phyloP scores from a whole-genome alignment of 768 basidiomycete genomes.

The Austroboletus festivus region DNA sequence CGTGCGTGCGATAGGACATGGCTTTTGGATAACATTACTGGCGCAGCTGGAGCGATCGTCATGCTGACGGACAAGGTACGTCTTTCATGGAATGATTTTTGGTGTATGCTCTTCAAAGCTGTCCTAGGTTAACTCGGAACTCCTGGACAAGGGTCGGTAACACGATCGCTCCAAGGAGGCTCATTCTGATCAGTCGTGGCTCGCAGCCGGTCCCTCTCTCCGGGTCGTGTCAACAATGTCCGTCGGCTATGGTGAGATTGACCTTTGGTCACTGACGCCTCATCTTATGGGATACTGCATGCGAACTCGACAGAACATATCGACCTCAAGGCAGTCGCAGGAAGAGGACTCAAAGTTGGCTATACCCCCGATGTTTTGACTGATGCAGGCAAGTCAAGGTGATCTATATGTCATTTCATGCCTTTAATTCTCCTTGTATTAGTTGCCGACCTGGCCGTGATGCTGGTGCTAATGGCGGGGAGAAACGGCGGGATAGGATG shows the following conservation, averaged over 20 bases:
- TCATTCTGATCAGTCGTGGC: background rate
- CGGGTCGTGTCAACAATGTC: slow-evolving; percentile 92
- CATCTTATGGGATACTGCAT: too few relatives aligned
- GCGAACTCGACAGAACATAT: slow-evolving; percentile 77
- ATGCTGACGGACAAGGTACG: slow-evolving; percentile 71
- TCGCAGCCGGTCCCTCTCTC: slow-evolving; percentile 66
- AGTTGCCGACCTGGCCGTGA: slow-evolving; percentile 89
- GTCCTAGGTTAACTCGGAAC: slow-evolving; percentile 72
- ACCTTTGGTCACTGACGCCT: too few relatives aligned
- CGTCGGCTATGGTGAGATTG: slow-evolving; percentile 78
- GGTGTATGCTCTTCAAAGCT: background rate
- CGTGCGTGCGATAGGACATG: slow-evolving; percentile 57
- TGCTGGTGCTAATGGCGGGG: slow-evolving; percentile 92
- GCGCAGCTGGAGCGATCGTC: slow-evolving; percentile 59
- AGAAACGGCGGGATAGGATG: slow-evolving; percentile 71
- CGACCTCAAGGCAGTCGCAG: slow-evolving; percentile 55
- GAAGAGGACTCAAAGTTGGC: slow-evolving; percentile 69
- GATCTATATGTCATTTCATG: background rate
- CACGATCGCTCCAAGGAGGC: too few relatives aligned
- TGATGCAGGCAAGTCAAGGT: slow-evolving; percentile 72
- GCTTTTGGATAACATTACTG: slow-evolving; percentile 70
- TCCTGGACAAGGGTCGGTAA: slow-evolving; percentile 42
- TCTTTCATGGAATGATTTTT: background rate
- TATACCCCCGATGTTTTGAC: slow-evolving; percentile 94
- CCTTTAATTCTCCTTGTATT: background rate